Base-by-base conservation (phyloP, 352 stramenopile genomes). In the Lagenidium giganteum region DNA sequence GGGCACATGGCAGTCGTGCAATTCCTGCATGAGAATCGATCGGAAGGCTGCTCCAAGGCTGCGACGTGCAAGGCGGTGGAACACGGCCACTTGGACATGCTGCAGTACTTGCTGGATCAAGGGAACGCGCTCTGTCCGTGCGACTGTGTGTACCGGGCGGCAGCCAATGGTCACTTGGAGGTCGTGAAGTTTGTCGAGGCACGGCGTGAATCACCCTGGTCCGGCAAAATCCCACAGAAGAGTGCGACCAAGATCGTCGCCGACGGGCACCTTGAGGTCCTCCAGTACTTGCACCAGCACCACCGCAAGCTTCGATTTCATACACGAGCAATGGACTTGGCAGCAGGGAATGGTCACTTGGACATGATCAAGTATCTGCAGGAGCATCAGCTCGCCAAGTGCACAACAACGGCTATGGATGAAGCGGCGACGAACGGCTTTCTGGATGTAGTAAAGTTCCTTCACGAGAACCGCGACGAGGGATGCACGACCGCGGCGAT, bases 1-100 rank as follows among this genome's bases (percentile, higher is more conserved):
- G 73, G 70, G 0, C 73, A 82, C 46, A 46, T 88, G 30, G 33
- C 68, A 3, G 66, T 83, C 27, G 68, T 88, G 2, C 39, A 47
- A n/a, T 88, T 70, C 56, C 40, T 60, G 13, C 40, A 54, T 27
- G 25, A 4, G 7, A 26, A 17, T 9, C 43, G 43, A 16, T 29
- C 38, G 4, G 20, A 41, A 13, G 43, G 46, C 22, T 30, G 49
- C 38, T 42, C 37, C 8, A 32, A 51, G 14, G 47, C 61, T 20
- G 51, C 51, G 28, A 47, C 57, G 42, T 52, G 51, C 23, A 41
- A 36, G 4, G 56, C 56, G 2, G 42, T 51, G 9, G 45, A 57
- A 25, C 23, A 48, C 5, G 56, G 56, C 24, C 51, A 61, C 41
- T n/a, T n/a, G n/a, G n/a, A n/a, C n/a, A n/a, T n/a, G n/a, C n/a